Evolutionary conservation across 148 eudicot genomes (phyloP), one percentile per base, ranked within the genome.

Genomic region (Silene uniflora): DNA sequence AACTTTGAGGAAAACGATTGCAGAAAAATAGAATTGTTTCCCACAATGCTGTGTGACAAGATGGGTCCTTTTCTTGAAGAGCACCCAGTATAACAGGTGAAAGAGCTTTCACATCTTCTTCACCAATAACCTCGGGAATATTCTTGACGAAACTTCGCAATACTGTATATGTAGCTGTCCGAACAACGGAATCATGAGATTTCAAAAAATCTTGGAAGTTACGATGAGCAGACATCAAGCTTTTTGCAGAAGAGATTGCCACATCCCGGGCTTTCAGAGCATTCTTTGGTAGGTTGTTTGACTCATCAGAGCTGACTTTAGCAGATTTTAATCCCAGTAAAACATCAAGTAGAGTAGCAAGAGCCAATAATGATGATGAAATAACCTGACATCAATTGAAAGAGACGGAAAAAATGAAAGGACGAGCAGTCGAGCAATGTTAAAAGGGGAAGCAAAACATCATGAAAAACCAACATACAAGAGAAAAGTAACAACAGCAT

Each of bases 41-140:
- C 98, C 98, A 95, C 93, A 95, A 84, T 70, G 98, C 82, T 69
- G 92, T 71, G 83, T 95, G 92, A 85, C 98, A 95, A 78, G 84
- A 75, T 62, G 96, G 91, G 77, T 89, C 88, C 81, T 87, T 90
- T 80, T 95, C 98, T 82, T 90, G 96, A 78, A 95, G 89, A 73
- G 89, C 89, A 62, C 96, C 97, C 76, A 90, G 88, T 81, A 95
- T 84, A 35, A 87, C 86, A 70, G 84, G 71, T 58, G 97, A 82
- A 75, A 90, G 82, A 78, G 76, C 81, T 82, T 90, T 88, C 83
- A 92, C 78, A 73, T 89, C 89, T 80, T 82, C 90, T 81, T 92
- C 96, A 71, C 81, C 68, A 66, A 88, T 77, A 74, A 85, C 84
- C 76, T 90, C 89, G 70, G 92, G 90, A 62, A 90, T 84, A 68